A percentile compares a stretch with the other conserved stretches of the same genome.
Evolutionary conservation across 2,329 filamentous ascomycete species (phyloP).

Genomic region (Rhynchosporium secalis): DNA sequence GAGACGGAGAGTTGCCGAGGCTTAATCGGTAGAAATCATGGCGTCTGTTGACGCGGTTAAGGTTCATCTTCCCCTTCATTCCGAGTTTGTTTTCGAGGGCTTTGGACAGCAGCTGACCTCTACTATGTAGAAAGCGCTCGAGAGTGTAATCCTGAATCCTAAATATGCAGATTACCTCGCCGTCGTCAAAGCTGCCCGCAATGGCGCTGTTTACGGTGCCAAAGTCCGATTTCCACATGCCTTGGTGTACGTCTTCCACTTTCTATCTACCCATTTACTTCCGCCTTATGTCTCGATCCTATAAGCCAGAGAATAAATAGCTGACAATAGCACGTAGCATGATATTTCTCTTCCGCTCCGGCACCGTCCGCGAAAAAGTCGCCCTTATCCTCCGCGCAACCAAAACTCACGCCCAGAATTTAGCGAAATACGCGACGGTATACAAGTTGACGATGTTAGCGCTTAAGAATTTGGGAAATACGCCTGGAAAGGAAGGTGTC

Average conservation of each 20-base stretch:
- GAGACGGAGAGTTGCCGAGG: slow-evolving; percentile 32
- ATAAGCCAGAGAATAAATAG: background rate
- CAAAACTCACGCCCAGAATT: slow-evolving; percentile 84
- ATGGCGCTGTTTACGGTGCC: slow-evolving; percentile 93
- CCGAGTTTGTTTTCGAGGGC: background rate
- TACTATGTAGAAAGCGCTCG: slow-evolving; percentile 49
- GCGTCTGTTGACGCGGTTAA: slow-evolving; percentile 34
- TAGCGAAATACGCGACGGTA: slow-evolving; percentile 85
- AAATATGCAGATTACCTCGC: slow-evolving; percentile 81
- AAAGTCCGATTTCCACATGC: slow-evolving; percentile 99
- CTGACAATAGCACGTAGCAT: slow-evolving; percentile 56
- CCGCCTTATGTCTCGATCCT: background rate
- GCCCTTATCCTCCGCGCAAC: slow-evolving; percentile 81
- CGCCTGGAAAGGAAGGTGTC: slow-evolving; percentile 64
- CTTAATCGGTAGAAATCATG: slow-evolving; percentile 29
- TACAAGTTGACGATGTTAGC: slow-evolving; percentile 84
- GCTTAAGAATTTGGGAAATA: slow-evolving; percentile 62
- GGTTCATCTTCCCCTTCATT: slow-evolving; percentile 23
- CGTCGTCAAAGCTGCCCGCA: slow-evolving; percentile 89
- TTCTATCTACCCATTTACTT: background rate
- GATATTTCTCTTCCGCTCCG: slow-evolving; percentile 94
- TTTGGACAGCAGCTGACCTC: slow-evolving; percentile 19
- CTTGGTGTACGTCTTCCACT: slow-evolving; percentile 62
- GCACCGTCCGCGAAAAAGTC: slow-evolving; percentile 76
- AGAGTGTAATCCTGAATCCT: slow-evolving; percentile 78